A percentile compares a stretch with the other conserved stretches of the same genome.
Evolutionary conservation across 768 basidiomycete genomes (phyloP).

Genomic region (Trametes gibbosa): DNA sequence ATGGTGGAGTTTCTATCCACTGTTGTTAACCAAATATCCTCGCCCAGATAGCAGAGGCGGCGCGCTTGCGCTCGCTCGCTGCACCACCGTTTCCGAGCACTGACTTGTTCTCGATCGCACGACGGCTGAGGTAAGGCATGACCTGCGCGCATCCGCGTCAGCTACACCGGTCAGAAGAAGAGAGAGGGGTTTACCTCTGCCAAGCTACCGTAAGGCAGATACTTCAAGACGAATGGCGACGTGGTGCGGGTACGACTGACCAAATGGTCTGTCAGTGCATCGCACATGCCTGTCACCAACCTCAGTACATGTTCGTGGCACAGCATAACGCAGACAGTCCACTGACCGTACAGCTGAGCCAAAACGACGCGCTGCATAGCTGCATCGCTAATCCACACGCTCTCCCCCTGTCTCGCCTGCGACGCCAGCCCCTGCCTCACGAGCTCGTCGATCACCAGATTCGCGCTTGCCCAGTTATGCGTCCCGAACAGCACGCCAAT

Average conservation of each 20-base stretch:
- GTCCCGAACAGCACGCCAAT: conserved; percentile 83
- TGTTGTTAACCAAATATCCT: conserved; percentile 29
- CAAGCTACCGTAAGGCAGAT: conserved; percentile 74
- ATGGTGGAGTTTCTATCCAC: not conserved
- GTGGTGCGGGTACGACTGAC: conserved; percentile 48
- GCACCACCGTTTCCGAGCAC: conserved; percentile 78
- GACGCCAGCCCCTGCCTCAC: conserved; percentile 53
- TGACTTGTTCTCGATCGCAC: conserved; percentile 93
- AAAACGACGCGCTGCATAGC: conserved; percentile 67
- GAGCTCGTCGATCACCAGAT: conserved; percentile 59
- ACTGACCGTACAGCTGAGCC: conserved; percentile 80
- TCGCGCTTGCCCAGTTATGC: conserved; percentile 75
- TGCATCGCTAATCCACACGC: conserved; percentile 43
- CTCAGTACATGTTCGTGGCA: not conserved
- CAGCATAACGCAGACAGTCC: not conserved
- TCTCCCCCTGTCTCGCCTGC: conserved; percentile 18
- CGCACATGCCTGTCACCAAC: conserved; percentile 73
- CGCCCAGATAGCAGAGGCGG: conserved; percentile 51
- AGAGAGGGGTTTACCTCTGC: conserved; percentile 46
- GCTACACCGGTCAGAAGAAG: no score
- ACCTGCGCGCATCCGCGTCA: conserved; percentile 43
- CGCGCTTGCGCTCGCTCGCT: conserved; percentile 54
- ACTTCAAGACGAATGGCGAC: conserved; percentile 80
- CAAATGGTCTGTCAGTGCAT: conserved; percentile 75
- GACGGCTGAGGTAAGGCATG: conserved; percentile 85